Conservation (phyloP, 805 yeast genomes). For the Saturnispora silvae region DNA sequence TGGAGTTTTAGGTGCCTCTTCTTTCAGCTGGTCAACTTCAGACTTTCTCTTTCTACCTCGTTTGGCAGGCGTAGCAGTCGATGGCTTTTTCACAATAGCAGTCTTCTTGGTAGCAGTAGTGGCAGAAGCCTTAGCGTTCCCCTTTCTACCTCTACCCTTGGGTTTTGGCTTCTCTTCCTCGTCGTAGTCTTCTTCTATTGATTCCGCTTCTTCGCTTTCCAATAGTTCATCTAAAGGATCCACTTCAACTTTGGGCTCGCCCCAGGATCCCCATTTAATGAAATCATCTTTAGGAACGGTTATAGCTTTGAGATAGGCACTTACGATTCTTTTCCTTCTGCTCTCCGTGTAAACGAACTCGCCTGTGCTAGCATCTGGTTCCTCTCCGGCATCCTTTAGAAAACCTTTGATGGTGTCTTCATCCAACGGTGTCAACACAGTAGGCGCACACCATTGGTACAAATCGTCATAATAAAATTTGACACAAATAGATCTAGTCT, state of each 20-base stretch:
- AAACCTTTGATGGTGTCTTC: conserved; percentile 30
- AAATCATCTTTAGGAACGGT: conserved; percentile 43
- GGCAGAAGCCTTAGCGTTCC: too few relatives aligned
- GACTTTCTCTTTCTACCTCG: conserved; percentile 12
- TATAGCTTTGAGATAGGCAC: conserved; percentile 23
- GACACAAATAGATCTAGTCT: conserved; percentile 35
- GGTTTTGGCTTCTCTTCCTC: background rate
- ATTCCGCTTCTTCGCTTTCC: conserved; percentile 10
- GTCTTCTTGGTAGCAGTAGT: background rate
- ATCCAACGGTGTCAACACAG: conserved; percentile 40
- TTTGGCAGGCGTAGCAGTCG: conserved; percentile 17
- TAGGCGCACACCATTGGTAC: conserved; percentile 51
- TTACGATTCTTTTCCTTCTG: conserved; percentile 19
- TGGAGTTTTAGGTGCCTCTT: conserved; percentile 6
- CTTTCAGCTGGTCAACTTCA: too few relatives aligned
- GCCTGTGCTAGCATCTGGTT: conserved; percentile 17
- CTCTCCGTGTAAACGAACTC: conserved; percentile 8
- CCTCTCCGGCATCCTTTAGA: conserved; percentile 21
- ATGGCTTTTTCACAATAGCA: conserved; percentile 11
- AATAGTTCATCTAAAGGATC: conserved; percentile 4
- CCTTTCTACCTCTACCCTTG: conserved; percentile 3
- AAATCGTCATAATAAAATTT: conserved; percentile 65
- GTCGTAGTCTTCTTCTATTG: background rate
- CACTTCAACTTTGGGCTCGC: conserved; percentile 20
- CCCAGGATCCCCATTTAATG: conserved; percentile 32